Evolutionary conservation across 495 filamentous ascomycete species (phyloP), one percentile per base, ranked within the genome.

Genomic region (Neurospora terricola): DNA sequence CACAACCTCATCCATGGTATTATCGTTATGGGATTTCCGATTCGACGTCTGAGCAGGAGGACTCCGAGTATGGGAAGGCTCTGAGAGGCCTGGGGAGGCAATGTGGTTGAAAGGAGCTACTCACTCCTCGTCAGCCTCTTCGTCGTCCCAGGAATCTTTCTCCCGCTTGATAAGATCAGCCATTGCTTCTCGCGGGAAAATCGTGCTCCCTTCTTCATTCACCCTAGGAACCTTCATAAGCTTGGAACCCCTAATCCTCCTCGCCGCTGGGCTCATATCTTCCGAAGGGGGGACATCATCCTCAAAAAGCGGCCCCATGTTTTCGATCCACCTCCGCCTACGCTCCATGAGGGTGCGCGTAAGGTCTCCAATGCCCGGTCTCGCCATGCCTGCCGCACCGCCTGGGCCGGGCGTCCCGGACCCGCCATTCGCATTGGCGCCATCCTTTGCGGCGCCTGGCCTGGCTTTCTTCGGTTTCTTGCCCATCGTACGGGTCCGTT

Each of bases 401-500:
- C 83, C 82, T 59, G 84, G 82, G 69, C 81, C 83, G 66, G 87
- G 85, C 42, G 87, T 88, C 3, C 85, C 86, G 5, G 86, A 82
- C 34, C 84, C 88, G 70, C 85, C 89, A 0, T 76, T 82, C 27
- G 83, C 81, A 23, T 84, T 78, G 38, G 82, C 40, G 86, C 84
- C 37, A 83, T 83, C 89, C 0, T 86, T 87, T 0, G 87, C 83
- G 21, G 85, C 87, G 34, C 87, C 88, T 21, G 94, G 93, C 3
- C 93, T 86, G 78, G 90, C 88, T 83, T 97, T 97, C 84, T 97
- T 98, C 69, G 89, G 93, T 74, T 93, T 97, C 75, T 93, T 97
- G 78, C 93, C 92, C 83, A 98, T 90, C 5, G 92, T 97, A 38
- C 96, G 91, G n/a, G 93, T 97, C 48, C 96, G 92, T 85, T 98